Conservation (phyloP, 805 yeast genomes). For the Pichia nakasei region DNA sequence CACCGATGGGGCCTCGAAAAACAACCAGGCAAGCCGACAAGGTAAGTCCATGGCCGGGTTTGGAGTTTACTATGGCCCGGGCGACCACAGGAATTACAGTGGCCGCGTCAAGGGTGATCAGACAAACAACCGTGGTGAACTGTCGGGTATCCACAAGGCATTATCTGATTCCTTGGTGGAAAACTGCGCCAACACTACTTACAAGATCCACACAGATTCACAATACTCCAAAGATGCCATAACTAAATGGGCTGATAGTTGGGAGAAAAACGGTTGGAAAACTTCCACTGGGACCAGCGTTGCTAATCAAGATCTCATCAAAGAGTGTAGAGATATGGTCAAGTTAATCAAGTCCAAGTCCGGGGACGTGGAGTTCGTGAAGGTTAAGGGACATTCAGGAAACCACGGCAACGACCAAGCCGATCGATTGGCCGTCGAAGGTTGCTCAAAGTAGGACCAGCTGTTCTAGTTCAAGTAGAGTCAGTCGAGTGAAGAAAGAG, state of each 20-base stretch:
- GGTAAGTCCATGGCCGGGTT: slow-evolving; percentile 47
- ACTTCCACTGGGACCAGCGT: slow-evolving; percentile 36
- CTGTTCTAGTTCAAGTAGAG: no score
- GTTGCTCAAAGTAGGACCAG: slow-evolving; percentile 20
- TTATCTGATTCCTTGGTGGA: slow-evolving; percentile 30
- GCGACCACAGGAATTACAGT: slow-evolving; percentile 46
- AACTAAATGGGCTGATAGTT: slow-evolving; percentile 46
- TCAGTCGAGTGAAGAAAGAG: neutral
- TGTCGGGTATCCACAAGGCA: slow-evolving; percentile 57
- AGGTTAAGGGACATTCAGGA: slow-evolving; percentile 72
- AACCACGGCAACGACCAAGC: slow-evolving; percentile 68
- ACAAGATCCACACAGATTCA: slow-evolving; percentile 60
- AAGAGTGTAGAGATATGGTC: slow-evolving; percentile 21
- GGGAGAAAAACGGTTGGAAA: slow-evolving; percentile 52
- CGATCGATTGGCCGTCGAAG: slow-evolving; percentile 63
- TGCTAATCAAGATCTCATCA: slow-evolving; percentile 44
- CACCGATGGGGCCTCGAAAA: slow-evolving; percentile 72
- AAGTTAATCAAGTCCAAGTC: slow-evolving; percentile 31
- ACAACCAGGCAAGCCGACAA: slow-evolving; percentile 38
- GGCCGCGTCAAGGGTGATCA: slow-evolving; percentile 45
- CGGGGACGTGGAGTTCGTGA: slow-evolving; percentile 36
- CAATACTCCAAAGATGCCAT: slow-evolving; percentile 51
- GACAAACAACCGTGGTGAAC: slow-evolving; percentile 79
- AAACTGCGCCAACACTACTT: slow-evolving; percentile 24
- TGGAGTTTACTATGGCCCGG: slow-evolving; percentile 63